Evolutionary conservation across 768 basidiomycete species (phyloP).

Genomic region (Tricholoma hemisulphureum): DNA sequence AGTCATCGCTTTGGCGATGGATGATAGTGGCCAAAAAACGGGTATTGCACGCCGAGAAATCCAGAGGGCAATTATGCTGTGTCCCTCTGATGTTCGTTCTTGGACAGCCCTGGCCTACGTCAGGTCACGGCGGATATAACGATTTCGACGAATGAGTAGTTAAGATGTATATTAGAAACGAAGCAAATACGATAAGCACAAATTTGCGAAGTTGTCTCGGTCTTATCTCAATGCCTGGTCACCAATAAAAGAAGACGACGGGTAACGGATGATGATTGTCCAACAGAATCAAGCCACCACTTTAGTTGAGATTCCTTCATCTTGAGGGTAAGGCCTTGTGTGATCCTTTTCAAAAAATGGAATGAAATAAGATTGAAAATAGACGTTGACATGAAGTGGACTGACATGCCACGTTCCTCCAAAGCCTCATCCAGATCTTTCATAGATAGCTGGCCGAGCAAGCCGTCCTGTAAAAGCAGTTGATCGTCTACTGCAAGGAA

Average conservation of each 20-base stretch:
- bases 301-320: conserved; percentile 49
- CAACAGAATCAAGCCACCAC: conserved; percentile 63
- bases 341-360: conserved; percentile 30
- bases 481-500: conserved; percentile 63
- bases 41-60: conserved; percentile 42
- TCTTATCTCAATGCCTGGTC: conserved; percentile 22
- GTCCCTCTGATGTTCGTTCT: conserved; percentile 48
- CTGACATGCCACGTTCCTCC: conserved; percentile 77
- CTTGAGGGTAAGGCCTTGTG: conserved; percentile 38
- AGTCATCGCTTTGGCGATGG: conserved; percentile 43
- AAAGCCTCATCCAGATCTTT: conserved; percentile 65
- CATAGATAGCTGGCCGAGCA: conserved; percentile 43
- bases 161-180: conserved; percentile 11
- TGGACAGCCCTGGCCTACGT: conserved; percentile 67
- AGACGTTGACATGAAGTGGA: conserved; percentile 11
- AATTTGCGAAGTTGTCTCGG: conserved; percentile 7
- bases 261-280: conserved; percentile 34
- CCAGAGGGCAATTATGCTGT: conserved; percentile 64
- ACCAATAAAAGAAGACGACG: conserved; percentile 52
- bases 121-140: background rate
- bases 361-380: background rate
- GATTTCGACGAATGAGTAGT: background rate
- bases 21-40: conserved; percentile 11
- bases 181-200: conserved; percentile 15
- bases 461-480: conserved; percentile 51